Percentiles rank a stretch among this genome's conserved stretches.
phyloP scores from a whole-genome alignment of 1,284 basidiomycete genomes.

The Marasmius tenuissimus region DNA sequence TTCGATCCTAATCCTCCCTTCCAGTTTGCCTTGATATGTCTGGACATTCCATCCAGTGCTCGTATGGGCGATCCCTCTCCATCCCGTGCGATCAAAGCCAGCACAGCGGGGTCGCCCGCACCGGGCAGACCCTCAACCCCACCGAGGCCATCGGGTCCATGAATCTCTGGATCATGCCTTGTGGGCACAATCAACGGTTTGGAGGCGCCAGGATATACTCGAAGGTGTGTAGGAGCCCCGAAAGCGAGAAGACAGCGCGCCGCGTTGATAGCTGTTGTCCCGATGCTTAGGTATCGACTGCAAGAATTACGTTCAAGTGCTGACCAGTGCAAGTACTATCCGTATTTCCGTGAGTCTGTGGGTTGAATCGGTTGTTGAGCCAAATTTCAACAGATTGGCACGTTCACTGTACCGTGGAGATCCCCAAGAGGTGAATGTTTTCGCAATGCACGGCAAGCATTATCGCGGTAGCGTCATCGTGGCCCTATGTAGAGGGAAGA shows the following conservation, averaged over 20 bases:
- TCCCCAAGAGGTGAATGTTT: conserved; percentile 66
- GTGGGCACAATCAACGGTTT: conserved; percentile 59
- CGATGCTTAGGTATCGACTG: too few relatives aligned
- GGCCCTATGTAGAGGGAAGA: conserved; percentile 55
- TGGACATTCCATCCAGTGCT: conserved; percentile 68
- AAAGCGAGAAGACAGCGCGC: conserved; percentile 73
- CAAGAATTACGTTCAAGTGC: too few relatives aligned
- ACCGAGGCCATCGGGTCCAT: conserved; percentile 76
- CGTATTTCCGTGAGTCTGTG: conserved; percentile 78
- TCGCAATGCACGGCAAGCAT: conserved; percentile 67
- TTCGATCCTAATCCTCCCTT: conserved; percentile 52
- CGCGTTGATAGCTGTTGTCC: conserved; percentile 56
- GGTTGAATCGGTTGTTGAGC: not conserved
- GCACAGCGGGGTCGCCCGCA: conserved; percentile 45
- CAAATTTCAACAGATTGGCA: not conserved
- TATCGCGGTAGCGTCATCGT: conserved; percentile 84
- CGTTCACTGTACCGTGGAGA: conserved; percentile 65
- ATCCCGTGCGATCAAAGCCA: conserved; percentile 43
- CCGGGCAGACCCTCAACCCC: conserved; percentile 75
- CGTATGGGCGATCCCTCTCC: conserved; percentile 38
- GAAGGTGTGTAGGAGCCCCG: conserved; percentile 53
- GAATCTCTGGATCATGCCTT: conserved; percentile 70
- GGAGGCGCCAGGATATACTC: conserved; percentile 66
- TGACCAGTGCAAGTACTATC: conserved; percentile 52
- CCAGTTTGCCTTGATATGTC: conserved; percentile 55